Percentiles rank a stretch among this genome's conserved stretches.
phyloP scores from a whole-genome alignment of 2,329 filamentous ascomycete species.

The Daldinia sp. region DNA sequence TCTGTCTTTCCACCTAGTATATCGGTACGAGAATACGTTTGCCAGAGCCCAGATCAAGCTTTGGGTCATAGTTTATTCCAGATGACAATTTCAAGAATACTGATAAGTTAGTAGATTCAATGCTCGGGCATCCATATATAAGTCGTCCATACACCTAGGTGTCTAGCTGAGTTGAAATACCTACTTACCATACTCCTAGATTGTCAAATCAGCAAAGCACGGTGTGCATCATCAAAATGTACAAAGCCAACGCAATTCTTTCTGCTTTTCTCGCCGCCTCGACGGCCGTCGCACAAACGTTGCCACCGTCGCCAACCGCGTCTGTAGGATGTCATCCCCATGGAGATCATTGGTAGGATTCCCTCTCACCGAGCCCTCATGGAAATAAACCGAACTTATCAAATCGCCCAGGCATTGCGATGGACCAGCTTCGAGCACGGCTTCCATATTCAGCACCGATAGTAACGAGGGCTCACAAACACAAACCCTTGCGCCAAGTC shows the following conservation, averaged over 20 bases:
- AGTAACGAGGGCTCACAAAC: neutral
- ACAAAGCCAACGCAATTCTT: conserved; percentile 10
- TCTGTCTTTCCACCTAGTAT: neutral
- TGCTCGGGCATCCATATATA: neutral
- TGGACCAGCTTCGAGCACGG: conserved; percentile 16
- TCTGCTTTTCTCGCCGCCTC: conserved; percentile 26
- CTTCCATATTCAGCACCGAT: conserved; percentile 12
- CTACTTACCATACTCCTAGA: neutral
- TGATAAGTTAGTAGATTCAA: neutral
- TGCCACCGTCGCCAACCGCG: conserved; percentile 39
- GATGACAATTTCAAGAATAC: too few relatives aligned
- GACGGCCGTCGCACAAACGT: conserved; percentile 16
- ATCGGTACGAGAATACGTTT: neutral
- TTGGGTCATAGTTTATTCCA: neutral
- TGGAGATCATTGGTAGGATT: conserved; percentile 49
- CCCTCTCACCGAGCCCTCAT: neutral
- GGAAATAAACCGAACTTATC: neutral
- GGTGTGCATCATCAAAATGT: conserved; percentile 22
- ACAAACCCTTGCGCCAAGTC: conserved; percentile 19
- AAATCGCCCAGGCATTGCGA: conserved; percentile 21
- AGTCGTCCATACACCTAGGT: neutral
- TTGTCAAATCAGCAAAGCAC: neutral
- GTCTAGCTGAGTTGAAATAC: too few relatives aligned
- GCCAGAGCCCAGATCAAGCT: neutral
- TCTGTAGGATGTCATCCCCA: conserved; percentile 50